Evolutionary conservation across 139 green algal species (phyloP), one percentile per base, ranked within the genome.

Genomic region (Chlorella sp.): DNA sequence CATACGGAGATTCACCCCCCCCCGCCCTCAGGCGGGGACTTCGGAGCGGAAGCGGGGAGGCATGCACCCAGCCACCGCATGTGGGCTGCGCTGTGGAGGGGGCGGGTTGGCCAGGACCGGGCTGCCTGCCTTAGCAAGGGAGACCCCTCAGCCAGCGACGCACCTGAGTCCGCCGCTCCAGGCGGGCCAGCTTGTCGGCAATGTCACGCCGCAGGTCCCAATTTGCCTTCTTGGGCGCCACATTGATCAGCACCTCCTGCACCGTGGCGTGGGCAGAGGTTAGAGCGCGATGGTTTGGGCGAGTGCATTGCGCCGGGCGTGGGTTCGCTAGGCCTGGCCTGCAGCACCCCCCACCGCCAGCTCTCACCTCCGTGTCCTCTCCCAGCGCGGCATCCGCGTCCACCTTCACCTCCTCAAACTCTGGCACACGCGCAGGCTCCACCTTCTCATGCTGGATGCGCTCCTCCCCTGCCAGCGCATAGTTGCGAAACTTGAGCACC

Each of bases 221-320:
- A 87, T 98, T 98, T n/a, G 96, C 93, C 89, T 98, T 98, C 91
- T 98, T 98, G 64, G 96, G 96, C 0, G 96, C 96, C 3, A 98
- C 94, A 81, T 96, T 97, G 1, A 93, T 66, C 48, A 95, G 64
- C 37, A 95, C 81, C 61, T 95, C 93, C 89, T 93, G 87, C 28
- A 82, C 1, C 37, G 3, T 11, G 16, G 64, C 24, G 64, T 4
- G 26, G 64, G 2, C 5, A 81, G 15, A 64, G 40, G 34, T 73
- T 64, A 48, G 61, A 16, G 11, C 14, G 34, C 76, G 37, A n/a
- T n/a, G 66, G 39, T 14, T 16, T 68, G 69, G 32, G 85, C 36
- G 48, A 11, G 76, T 28, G 24, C 24, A 39, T 26, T 76, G 34
- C 53, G n/a, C n/a, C n/a, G n/a, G n/a, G n/a, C n/a, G 34, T 87